phyloP scores from a whole-genome alignment of 345 rosid genomes.

The Alliaria petiolata region DNA sequence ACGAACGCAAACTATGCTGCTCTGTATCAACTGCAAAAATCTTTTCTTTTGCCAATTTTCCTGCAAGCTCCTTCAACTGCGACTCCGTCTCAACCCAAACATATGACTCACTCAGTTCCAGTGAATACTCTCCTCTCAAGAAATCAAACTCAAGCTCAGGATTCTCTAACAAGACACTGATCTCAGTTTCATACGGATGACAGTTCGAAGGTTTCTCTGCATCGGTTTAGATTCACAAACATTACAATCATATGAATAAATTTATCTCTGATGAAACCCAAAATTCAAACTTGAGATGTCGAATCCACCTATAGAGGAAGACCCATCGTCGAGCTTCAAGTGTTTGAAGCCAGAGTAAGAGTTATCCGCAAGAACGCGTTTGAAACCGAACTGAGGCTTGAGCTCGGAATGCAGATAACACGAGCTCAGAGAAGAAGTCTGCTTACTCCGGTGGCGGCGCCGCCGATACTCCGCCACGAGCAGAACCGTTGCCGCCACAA shows the following conservation, averaged over 20 bases:
- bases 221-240: slow-evolving; percentile 13
- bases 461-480: slow-evolving; percentile 40
- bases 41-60: slow-evolving; percentile 43
- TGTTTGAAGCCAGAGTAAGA: slow-evolving; percentile 79
- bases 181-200: slow-evolving; percentile 71
- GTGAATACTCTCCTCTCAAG: slow-evolving; percentile 25
- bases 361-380: slow-evolving; percentile 79
- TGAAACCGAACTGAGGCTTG: slow-evolving; percentile 68
- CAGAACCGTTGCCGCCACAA: slow-evolving; percentile 47
- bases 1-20: slow-evolving; percentile 82
- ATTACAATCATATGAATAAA: neutral
- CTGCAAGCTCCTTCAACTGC: slow-evolving; percentile 63
- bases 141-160: slow-evolving; percentile 38
- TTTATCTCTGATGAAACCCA: neutral
- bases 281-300: slow-evolving; percentile 2
- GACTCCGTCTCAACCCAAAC: slow-evolving; percentile 70
- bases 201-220: slow-evolving; percentile 42
- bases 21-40: slow-evolving; percentile 86
- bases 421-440: slow-evolving; percentile 27
- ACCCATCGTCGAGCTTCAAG: slow-evolving; percentile 35
- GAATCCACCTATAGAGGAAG: slow-evolving; percentile 22
- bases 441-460: slow-evolving; percentile 39
- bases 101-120: slow-evolving; percentile 43
- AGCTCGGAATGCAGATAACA: slow-evolving; percentile 70
- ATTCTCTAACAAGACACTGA: slow-evolving; percentile 49